Percentiles rank a stretch among this genome's conserved stretches.
Evolutionary conservation across 2,329 filamentous ascomycete genomes (phyloP).

Genomic region (Neopestalotiopsis sp.): DNA sequence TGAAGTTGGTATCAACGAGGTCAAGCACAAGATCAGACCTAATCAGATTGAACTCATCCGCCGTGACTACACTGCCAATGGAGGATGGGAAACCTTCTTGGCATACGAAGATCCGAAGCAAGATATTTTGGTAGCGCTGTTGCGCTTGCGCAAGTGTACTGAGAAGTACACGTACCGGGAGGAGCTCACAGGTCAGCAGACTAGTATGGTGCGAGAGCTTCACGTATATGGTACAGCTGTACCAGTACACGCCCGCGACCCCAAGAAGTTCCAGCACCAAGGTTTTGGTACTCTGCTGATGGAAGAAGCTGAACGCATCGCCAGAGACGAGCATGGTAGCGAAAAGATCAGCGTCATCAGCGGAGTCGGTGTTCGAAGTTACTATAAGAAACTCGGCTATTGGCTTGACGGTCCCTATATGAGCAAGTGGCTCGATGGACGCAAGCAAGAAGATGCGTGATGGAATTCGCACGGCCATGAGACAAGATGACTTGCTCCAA

Average conservation of each 20-base stretch:
- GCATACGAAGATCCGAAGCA: conserved; percentile 99
- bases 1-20: conserved; percentile 98
- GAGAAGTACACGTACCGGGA: conserved; percentile 89
- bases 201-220: conserved; percentile 89
- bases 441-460: conserved; percentile 29
- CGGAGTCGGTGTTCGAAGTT: conserved; percentile 94
- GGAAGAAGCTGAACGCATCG: conserved; percentile 97
- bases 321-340: conserved; percentile 91
- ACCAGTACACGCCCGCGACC: conserved; percentile 94
- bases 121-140: conserved; percentile 91
- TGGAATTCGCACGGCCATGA: neutral
- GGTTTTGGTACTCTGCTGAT: conserved; percentile 95
- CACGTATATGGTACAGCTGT: conserved; percentile 98
- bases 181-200: conserved; percentile 84
- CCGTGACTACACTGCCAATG: conserved; percentile 92
- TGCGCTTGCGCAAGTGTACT: conserved; percentile 89
- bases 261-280: conserved; percentile 97
- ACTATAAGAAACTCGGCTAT: conserved; percentile 93
- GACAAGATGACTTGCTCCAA: no score
- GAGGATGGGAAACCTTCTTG: conserved; percentile 97
- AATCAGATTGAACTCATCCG: conserved; percentile 95
- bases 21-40: conserved; percentile 97
- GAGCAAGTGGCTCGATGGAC: conserved; percentile 67
- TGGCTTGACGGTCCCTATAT: conserved; percentile 90
- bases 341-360: conserved; percentile 96